A percentile compares a stretch with the other conserved stretches of the same genome.
These are phyloP conservation scores for Prunus mira DNA, from an alignment of 306 rosid species.

Conservation along the genomic window DNA sequence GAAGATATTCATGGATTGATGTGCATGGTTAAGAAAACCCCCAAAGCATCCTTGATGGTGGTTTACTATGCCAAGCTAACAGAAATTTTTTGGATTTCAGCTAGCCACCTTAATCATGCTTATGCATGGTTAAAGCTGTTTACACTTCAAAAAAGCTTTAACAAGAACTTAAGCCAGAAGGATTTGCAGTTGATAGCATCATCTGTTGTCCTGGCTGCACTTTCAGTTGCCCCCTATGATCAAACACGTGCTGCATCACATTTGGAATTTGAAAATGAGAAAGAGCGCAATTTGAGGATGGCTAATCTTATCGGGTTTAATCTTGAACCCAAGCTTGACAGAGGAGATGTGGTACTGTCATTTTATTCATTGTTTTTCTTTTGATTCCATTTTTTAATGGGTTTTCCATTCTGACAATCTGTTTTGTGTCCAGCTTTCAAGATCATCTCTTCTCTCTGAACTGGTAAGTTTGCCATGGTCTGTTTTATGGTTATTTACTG, in stretches of 20 bases:
- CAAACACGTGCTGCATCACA: conserved; percentile 70
- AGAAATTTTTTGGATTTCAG: conserved; percentile 84
- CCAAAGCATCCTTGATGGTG: conserved; percentile 92
- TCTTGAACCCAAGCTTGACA: conserved; percentile 78
- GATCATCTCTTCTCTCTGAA: conserved; percentile 84
- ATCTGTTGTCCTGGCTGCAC: conserved; percentile 95
- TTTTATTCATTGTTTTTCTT: neutral
- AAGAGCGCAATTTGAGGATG: conserved; percentile 87
- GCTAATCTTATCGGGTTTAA: conserved; percentile 87
- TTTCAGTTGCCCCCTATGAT: conserved; percentile 82
- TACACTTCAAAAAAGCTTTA: conserved; percentile 80
- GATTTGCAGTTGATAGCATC: conserved; percentile 95
- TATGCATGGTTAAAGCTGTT: conserved; percentile 97
- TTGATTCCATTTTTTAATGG: neutral
- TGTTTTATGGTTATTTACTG: neutral
- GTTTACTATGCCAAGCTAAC: conserved; percentile 92
- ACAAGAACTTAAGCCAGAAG: conserved; percentile 92
- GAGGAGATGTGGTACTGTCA: conserved; percentile 79
- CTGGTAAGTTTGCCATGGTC: conserved; percentile 51
- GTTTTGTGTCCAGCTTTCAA: conserved; percentile 60
- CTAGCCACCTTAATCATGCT: conserved; percentile 89
- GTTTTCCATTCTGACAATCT: conserved; percentile 14
- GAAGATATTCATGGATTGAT: conserved; percentile 96
- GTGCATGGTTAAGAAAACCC: conserved; percentile 97
- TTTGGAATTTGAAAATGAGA: conserved; percentile 83